Conservation (phyloP, 163 green algal genomes). For the Scenedesmus sp. region DNA sequence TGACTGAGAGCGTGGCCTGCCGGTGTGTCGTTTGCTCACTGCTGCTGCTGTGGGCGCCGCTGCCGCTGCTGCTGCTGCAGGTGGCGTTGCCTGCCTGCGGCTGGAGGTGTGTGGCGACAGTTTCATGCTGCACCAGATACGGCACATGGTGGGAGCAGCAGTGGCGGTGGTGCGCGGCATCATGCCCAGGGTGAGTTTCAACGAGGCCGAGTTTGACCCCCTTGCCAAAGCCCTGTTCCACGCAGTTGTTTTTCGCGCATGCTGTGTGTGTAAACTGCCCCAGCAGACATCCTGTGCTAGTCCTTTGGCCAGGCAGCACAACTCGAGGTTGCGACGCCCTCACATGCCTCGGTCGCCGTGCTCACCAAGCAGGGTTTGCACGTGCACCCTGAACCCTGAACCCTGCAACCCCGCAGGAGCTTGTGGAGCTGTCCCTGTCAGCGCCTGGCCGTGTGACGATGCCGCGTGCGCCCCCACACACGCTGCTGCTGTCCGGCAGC, state of each 20-base stretch:
- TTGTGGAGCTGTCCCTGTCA: constrained; percentile 58
- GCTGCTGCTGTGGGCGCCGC: not conserved
- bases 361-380: not conserved
- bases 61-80: constrained; percentile 47
- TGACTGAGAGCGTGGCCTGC: too few species aligned
- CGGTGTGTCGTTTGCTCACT: not conserved
- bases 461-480: constrained; percentile 70
- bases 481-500: constrained; percentile 70
- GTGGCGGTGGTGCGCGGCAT: constrained; percentile 67
- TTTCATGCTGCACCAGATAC: constrained; percentile 83
- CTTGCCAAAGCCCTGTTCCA: too few species aligned
- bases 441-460: constrained; percentile 64
- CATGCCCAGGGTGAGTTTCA: constrained; percentile 52
- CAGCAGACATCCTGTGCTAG: too few species aligned
- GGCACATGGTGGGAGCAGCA: constrained; percentile 74
- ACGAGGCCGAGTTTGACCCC: not conserved
- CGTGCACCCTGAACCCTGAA: not conserved
- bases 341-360: too few species aligned
- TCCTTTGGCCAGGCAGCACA: too few species aligned
- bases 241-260: too few species aligned
- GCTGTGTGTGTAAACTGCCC: not conserved
- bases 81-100: constrained; percentile 69
- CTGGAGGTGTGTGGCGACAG: constrained; percentile 60
- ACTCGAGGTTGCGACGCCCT: too few species aligned
- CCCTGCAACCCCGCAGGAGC: constrained; percentile 34